These are phyloP conservation scores for Escallonia herrerae DNA, from an alignment of 129 eudicot genomes.

Conservation along the genomic window DNA sequence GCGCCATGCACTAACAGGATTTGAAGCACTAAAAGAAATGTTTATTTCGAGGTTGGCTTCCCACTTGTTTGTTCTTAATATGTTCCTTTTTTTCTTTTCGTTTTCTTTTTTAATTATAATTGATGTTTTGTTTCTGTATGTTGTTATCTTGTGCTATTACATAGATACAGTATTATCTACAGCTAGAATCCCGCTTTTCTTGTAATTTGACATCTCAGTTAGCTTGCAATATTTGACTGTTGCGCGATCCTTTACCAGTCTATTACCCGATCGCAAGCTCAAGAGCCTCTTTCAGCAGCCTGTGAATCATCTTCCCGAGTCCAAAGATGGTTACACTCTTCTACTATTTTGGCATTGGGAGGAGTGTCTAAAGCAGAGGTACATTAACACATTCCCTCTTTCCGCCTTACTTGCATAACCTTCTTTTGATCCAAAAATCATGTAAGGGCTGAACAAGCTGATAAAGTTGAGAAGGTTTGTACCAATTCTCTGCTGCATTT, in stretches of 20 bases:
- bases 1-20: conserved; percentile 87
- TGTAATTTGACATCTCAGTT: neutral
- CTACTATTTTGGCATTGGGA: conserved; percentile 97
- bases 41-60: conserved; percentile 57
- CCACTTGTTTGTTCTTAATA: neutral
- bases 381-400: too few relatives aligned
- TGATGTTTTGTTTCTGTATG: too few relatives aligned
- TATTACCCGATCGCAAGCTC: conserved; percentile 91
- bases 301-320: conserved; percentile 68
- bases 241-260: conserved; percentile 32
- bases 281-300: conserved; percentile 86
- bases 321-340: conserved; percentile 84
- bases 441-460: neutral
- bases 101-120: neutral
- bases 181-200: neutral
- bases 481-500: too few relatives aligned
- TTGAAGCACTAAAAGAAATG: conserved; percentile 88
- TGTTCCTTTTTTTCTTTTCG: neutral
- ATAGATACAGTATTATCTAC: too few relatives aligned
- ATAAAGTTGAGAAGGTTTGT: neutral
- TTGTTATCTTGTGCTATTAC: too few relatives aligned
- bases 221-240: conserved; percentile 1
- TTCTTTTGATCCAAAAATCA: neutral
- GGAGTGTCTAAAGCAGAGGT: conserved; percentile 90
- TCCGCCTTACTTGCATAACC: neutral